A percentile compares a stretch with the other conserved stretches of the same genome.
These are phyloP conservation scores for Cnidoscolus chayamansa DNA, from an alignment of 441 rosid genomes.

Conservation along the genomic window DNA sequence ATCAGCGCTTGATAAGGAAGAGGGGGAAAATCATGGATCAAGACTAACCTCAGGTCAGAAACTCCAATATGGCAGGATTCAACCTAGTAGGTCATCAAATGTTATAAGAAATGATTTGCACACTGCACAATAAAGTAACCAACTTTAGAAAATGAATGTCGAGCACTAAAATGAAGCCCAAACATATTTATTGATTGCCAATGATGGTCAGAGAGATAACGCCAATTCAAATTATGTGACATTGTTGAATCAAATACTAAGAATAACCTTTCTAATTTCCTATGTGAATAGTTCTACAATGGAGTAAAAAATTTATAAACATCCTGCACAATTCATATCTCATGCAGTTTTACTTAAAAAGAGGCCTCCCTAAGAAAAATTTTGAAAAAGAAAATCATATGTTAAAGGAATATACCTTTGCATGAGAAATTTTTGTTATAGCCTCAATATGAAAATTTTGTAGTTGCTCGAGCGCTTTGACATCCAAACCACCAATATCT, in stretches of 20 bases:
- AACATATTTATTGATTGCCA: not conserved
- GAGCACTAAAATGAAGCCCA: not conserved
- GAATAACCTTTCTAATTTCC: not conserved
- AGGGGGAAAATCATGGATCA: not conserved
- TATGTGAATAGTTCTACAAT: not conserved
- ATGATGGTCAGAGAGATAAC: not conserved
- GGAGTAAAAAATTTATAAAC: not conserved
- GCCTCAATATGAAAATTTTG: slow-evolving; percentile 67
- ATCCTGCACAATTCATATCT: not conserved
- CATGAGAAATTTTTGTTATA: slow-evolving; percentile 55
- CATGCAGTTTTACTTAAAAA: not conserved
- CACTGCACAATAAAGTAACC: slow-evolving; percentile 38
- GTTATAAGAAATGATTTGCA: slow-evolving; percentile 30
- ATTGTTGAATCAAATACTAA: not conserved
- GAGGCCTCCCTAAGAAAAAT: not conserved
- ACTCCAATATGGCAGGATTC: slow-evolving; percentile 14
- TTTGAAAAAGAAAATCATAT: not conserved
- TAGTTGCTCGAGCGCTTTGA: slow-evolving; percentile 47
- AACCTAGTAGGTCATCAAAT: slow-evolving; percentile 20
- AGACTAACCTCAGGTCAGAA: slow-evolving; percentile 38
- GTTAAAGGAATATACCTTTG: slow-evolving; percentile 38
- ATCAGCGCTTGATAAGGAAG: not conserved
- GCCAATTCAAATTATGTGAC: not conserved
- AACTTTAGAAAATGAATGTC: slow-evolving; percentile 10
- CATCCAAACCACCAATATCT: slow-evolving; percentile 44